Conservation (phyloP, 768 basidiomycete genomes). For the Calocybe cyanea region DNA sequence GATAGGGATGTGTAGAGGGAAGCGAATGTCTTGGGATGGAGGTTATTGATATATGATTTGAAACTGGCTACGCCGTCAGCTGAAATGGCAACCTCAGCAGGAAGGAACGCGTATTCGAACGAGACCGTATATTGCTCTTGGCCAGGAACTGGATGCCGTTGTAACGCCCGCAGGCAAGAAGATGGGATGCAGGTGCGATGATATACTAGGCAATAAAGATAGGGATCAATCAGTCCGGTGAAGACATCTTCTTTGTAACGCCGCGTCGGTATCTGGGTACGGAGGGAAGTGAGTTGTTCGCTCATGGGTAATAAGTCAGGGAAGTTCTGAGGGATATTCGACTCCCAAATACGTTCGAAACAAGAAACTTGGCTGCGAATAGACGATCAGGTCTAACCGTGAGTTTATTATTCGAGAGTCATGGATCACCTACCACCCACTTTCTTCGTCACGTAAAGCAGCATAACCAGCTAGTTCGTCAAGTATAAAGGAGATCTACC, state of each 20-base stretch:
- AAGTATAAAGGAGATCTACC: conserved; percentile 42
- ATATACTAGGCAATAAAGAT: conserved; percentile 36
- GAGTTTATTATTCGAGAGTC: neutral
- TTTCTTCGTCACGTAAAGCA: conserved; percentile 32
- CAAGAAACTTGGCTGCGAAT: conserved; percentile 47
- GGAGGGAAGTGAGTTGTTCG: conserved; percentile 21
- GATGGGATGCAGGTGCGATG: conserved; percentile 32
- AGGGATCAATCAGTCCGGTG: conserved; percentile 36
- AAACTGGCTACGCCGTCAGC: conserved; percentile 26
- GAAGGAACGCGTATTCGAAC: conserved; percentile 36
- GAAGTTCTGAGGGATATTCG: conserved; percentile 22
- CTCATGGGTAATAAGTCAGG: conserved; percentile 18
- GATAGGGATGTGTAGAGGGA: conserved; percentile 29
- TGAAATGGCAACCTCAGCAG: conserved; percentile 38
- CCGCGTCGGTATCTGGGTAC: conserved; percentile 3
- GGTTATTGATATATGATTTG: conserved; percentile 52
- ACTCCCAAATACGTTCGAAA: conserved; percentile 55
- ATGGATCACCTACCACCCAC: conserved; percentile 30
- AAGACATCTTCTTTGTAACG: conserved; percentile 18
- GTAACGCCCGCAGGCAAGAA: conserved; percentile 24
- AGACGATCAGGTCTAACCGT: neutral
- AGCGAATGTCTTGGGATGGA: conserved; percentile 30
- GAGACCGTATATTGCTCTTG: conserved; percentile 40
- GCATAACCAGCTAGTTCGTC: conserved; percentile 48
- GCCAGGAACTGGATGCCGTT: too few relatives aligned